Percentiles rank a stretch among this genome's conserved stretches.
phyloP scores from a whole-genome alignment of 805 yeast species.

The Wickerhamomyces ciferrii region DNA sequence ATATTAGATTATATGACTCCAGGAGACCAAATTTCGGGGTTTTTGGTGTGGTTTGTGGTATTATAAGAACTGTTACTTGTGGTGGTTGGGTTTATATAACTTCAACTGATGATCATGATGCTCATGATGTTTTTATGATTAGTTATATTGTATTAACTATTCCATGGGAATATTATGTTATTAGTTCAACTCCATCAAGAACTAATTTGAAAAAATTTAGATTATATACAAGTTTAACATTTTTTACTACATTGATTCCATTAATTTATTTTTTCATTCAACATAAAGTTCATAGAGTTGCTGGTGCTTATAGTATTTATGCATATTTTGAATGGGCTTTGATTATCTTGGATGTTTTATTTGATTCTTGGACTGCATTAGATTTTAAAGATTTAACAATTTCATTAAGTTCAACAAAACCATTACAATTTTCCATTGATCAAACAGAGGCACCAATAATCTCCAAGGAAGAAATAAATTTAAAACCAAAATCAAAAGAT shows the following conservation, averaged over 20 bases:
- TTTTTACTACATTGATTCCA: slow-evolving; percentile 74
- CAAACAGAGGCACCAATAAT: slow-evolving; percentile 2
- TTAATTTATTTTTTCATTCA: slow-evolving; percentile 85
- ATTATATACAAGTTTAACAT: slow-evolving; percentile 46
- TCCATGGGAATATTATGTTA: slow-evolving; percentile 80
- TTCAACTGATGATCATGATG: slow-evolving; percentile 94
- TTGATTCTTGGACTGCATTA: slow-evolving; percentile 71
- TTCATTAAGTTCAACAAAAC: slow-evolving; percentile 14
- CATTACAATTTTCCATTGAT: slow-evolving; percentile 13
- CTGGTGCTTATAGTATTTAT: slow-evolving; percentile 95
- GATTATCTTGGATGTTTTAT: slow-evolving; percentile 75
- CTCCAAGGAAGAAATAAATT: neutral
- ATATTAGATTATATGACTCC: slow-evolving; percentile 38
- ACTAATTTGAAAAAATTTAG: slow-evolving; percentile 46
- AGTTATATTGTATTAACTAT: slow-evolving; percentile 80
- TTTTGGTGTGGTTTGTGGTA: slow-evolving; percentile 54
- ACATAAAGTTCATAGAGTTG: slow-evolving; percentile 78
- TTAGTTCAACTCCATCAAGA: slow-evolving; percentile 45
- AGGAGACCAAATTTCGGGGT: slow-evolving; percentile 27
- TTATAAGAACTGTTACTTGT: slow-evolving; percentile 86
- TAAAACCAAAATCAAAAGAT: slow-evolving; percentile 18
- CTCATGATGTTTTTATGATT: slow-evolving; percentile 95
- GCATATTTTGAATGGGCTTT: slow-evolving; percentile 95
- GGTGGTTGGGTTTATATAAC: slow-evolving; percentile 99
- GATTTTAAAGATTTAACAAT: slow-evolving; percentile 69